Base-by-base conservation (phyloP, 2,329 filamentous ascomycete genomes). In the Colletotrichum navitas region DNA sequence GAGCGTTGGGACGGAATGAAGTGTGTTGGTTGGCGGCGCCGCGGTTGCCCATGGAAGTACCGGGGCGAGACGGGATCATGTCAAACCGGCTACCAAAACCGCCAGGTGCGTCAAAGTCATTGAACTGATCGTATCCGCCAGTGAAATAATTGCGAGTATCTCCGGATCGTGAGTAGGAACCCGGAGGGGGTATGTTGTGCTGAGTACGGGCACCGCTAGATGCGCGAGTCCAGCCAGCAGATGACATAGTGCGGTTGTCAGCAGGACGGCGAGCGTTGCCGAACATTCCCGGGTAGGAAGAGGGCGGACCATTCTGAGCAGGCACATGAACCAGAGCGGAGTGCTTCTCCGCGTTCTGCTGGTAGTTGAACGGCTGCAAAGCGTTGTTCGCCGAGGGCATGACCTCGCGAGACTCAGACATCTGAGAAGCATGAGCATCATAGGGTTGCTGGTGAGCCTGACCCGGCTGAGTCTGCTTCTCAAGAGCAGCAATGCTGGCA, bases 1-100 rank as follows among this genome's bases (percentile, higher is more conserved):
- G 75, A n/a, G 78, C 79, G 43, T 76, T 78, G 43, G 79, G 77
- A 11, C 79, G 77, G 72, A 81, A 83, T 72, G 74, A 34, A 73
- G 68, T 4, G 14, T 70, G 58, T 45, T 66, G 58, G 8, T 55
- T 41, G 29, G 54, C 29, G 55, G 60, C 66, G 34, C 39, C 32
- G 18, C 61, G 71, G 21, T 73, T 56, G 24, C 64, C 64, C 60
- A 74, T 74, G 39, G 66, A 52, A 61, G 67, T 71, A 29, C 61
- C 47, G 51, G 71, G 67, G 16, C 73, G 72, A 49, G 47, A 32
- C 10, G 54, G 66, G 56, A 66, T 41, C 69, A 63, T 56, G 41
- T 47, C 39, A 21, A 52, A 52, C 26, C 41, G 62, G 6, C 47
- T 49, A 29, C 49, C 41, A 36, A 43, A 63, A 21, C 39, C 18